A percentile compares a stretch with the other conserved stretches of the same genome.
Conservation (phyloP, 2,329 filamentous ascomycete genomes). For the Aspergillus eucalypticola region DNA sequence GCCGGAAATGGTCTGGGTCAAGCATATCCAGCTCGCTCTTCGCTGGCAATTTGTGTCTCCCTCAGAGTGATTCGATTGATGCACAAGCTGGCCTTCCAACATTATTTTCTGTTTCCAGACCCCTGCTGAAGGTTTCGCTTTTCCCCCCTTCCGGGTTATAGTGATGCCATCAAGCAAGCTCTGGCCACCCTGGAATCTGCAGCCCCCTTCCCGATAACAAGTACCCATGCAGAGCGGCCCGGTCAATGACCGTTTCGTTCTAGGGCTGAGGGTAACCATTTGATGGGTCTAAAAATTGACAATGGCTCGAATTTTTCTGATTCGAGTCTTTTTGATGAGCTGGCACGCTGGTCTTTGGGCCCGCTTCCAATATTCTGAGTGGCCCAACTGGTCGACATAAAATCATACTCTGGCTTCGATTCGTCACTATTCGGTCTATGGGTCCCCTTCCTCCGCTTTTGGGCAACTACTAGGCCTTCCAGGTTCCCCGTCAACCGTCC, state of each 20-base stretch:
- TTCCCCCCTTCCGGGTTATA: not conserved
- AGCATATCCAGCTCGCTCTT: constrained; percentile 22
- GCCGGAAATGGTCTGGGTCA: constrained; percentile 17
- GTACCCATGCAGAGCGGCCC: constrained; percentile 34
- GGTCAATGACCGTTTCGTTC: constrained; percentile 23
- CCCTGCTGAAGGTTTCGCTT: constrained; percentile 6
- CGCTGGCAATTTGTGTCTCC: constrained; percentile 28
- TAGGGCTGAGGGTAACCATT: constrained; percentile 20
- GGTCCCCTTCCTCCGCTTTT: constrained; percentile 32
- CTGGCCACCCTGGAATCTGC: constrained; percentile 16
- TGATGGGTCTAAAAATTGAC: constrained; percentile 11
- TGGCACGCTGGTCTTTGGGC: constrained; percentile 28
- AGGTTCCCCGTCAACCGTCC: constrained; percentile 8
- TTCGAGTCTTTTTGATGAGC: constrained; percentile 32
- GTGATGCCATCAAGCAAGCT: constrained; percentile 9
- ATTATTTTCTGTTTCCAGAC: not conserved
- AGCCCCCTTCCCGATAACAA: constrained; percentile 19
- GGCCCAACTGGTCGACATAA: constrained; percentile 20
- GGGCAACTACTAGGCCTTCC: constrained; percentile 23
- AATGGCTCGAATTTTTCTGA: constrained; percentile 16
- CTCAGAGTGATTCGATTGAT: constrained; percentile 20
- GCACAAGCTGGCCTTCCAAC: constrained; percentile 1
- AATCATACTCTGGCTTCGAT: constrained; percentile 22
- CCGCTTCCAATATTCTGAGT: constrained; percentile 24
- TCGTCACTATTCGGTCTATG: constrained; percentile 22